A percentile compares a stretch with the other conserved stretches of the same genome.
Evolutionary conservation across 306 rosid species (phyloP).

Genomic region (Trichosanthes cucumerina): DNA sequence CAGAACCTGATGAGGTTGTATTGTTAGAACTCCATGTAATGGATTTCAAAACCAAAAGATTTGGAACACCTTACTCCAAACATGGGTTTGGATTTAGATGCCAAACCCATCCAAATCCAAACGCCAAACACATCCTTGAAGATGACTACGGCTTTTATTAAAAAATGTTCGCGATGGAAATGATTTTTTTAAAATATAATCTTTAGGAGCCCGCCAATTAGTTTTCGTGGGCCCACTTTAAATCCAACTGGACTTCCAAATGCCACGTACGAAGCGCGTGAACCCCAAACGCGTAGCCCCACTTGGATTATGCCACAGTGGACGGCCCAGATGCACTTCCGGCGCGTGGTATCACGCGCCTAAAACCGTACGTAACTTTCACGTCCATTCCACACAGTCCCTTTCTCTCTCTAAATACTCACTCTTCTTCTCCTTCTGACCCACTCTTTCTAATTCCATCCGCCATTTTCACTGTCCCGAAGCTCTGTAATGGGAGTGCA

Average conservation of each 20-base stretch:
- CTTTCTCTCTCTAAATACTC: not conserved
- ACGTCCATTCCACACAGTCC: not conserved
- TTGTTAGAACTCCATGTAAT: too few relatives aligned
- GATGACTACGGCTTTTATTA: too few relatives aligned
- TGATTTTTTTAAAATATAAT: too few relatives aligned
- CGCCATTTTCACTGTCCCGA: not conserved
- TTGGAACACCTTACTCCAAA: too few relatives aligned
- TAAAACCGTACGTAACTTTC: not conserved
- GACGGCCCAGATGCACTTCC: not conserved
- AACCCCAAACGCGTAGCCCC: not conserved
- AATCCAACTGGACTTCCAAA: not conserved
- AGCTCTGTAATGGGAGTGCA: not conserved
- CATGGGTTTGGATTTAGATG: too few relatives aligned
- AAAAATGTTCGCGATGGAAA: too few relatives aligned
- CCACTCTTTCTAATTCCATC: not conserved
- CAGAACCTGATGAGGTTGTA: too few relatives aligned
- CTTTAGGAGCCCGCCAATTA: not conserved
- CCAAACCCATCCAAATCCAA: too few relatives aligned
- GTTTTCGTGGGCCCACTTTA: not conserved
- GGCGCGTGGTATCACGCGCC: not conserved
- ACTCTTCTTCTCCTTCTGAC: not conserved
- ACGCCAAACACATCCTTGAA: too few relatives aligned
- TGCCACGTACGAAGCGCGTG: slow-evolving; percentile 5
- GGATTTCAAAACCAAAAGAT: too few relatives aligned
- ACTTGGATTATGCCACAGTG: not conserved